Evolutionary conservation across 371 early-diverging fungal genomes (phyloP), one percentile per base, ranked within the genome.

Genomic region (Batrachochytrium dendrobatidis): DNA sequence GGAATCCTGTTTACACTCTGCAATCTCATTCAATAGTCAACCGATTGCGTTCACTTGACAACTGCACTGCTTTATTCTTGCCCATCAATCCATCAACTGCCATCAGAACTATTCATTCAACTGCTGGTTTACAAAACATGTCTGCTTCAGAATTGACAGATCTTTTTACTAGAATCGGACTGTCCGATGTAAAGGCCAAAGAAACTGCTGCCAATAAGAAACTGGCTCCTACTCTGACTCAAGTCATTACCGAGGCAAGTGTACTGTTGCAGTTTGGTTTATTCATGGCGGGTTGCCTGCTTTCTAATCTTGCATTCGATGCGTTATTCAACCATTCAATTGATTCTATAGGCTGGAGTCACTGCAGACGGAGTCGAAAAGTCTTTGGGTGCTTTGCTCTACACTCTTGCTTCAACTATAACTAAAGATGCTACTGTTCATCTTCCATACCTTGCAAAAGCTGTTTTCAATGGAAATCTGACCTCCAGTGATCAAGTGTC

Each of bases 171-270:
- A 79, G 79, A 57, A 90, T 95, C 62, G 98, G 98, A 17, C 79
- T 97, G 44, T 81, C 86, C 53, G 89, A 89, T 64, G 82, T 83
- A 62, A 92, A 94, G 71, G 96, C 96, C 55, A 87, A 88, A 71
- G 95, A 95, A 65, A 93, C 95, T 0, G 91, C 87, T 43, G 86
- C 84, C 62, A 96, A 97, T 79, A 92, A 92, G 71, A 96, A 95
- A 71, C 72, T 96, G 8, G 86, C 90, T 6, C 86, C 90, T 2
- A 77, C 79, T 18, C 81, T 97, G 31, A 84, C 83, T 59, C 31
- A 31, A 28, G 62, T 68, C 22, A 54, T 79, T 52, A 30, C 31
- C 29, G 65, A 67, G 50, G 77, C 73, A 56, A 17, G 67, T 24
- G n/a, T 3, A 28, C 2, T 3, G 52, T 15, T n/a, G 0, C 25